A percentile compares a stretch with the other conserved stretches of the same genome.
Evolutionary conservation across 2,329 filamentous ascomycete genomes (phyloP).

Genomic region (Podosphaera xanthii): DNA sequence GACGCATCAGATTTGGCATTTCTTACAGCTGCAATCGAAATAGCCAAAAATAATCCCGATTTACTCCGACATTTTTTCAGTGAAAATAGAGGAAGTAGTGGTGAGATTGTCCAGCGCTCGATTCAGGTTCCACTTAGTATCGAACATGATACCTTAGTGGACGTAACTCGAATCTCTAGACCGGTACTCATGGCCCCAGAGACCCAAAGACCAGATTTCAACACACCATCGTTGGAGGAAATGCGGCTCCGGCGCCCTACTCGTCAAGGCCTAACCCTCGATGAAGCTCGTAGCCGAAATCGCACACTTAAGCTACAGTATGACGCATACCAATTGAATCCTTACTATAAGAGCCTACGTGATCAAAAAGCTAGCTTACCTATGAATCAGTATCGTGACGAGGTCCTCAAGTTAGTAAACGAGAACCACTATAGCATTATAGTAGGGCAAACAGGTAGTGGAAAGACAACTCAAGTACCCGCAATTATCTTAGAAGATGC

Average conservation of each 20-base stretch:
- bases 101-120: neutral
- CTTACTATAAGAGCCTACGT: neutral
- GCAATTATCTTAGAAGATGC: slow-evolving; percentile 85
- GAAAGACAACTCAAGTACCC: slow-evolving; percentile 88
- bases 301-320: neutral
- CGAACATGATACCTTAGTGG: neutral
- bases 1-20: neutral
- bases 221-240: too few species aligned
- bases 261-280: neutral
- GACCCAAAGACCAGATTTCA: too few species aligned
- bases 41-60: neutral
- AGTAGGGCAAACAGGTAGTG: slow-evolving; percentile 81
- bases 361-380: slow-evolving; percentile 27
- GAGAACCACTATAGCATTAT: slow-evolving; percentile 75
- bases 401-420: slow-evolving; percentile 63
- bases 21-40: neutral
- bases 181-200: neutral
- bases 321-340: neutral
- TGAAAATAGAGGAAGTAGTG: neutral
- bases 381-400: slow-evolving; percentile 62
- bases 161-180: neutral
- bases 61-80: neutral
- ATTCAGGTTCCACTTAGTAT: neutral
- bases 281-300: neutral
- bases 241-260: neutral